Evolutionary conservation across 163 green algal genomes (phyloP).

Genomic region (Coccomyxa subellipsoidea): DNA sequence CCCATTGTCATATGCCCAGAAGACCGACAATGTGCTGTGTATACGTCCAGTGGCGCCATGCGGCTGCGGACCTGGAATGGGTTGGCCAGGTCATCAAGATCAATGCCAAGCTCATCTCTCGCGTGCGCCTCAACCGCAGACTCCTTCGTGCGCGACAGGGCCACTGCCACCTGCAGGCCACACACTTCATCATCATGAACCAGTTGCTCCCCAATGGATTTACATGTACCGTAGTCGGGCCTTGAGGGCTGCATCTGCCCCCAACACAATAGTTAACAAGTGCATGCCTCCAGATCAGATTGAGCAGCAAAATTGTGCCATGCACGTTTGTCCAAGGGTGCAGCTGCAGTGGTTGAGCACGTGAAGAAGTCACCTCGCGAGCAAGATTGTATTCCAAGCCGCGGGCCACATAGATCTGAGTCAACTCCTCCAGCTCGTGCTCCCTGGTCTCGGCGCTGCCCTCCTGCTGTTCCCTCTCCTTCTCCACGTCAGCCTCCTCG

Average conservation of each 20-base stretch:
- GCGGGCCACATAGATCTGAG: constrained; percentile 56
- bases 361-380: constrained; percentile 11
- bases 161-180: constrained; percentile 43
- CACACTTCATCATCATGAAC: neutral
- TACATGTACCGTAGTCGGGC: too few species aligned
- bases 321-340: too few species aligned
- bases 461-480: constrained; percentile 58
- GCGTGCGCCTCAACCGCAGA: constrained; percentile 83
- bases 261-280: too few species aligned
- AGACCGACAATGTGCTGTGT: too few species aligned
- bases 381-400: constrained; percentile 53
- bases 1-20: too few species aligned
- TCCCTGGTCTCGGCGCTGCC: constrained; percentile 37
- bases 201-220: neutral
- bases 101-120: constrained; percentile 89
- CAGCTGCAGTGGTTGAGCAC: neutral
- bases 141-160: constrained; percentile 48
- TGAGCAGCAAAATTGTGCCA: too few species aligned
- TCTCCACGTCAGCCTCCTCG: constrained; percentile 68
- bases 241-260: too few species aligned
- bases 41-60: too few species aligned
- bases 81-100: constrained; percentile 85
- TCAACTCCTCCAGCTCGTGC: constrained; percentile 53
- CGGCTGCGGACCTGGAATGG: constrained; percentile 48
- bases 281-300: too few species aligned